Evolutionary conservation across 1,284 basidiomycete genomes (phyloP).

Genomic region (Polyporus tsugae): DNA sequence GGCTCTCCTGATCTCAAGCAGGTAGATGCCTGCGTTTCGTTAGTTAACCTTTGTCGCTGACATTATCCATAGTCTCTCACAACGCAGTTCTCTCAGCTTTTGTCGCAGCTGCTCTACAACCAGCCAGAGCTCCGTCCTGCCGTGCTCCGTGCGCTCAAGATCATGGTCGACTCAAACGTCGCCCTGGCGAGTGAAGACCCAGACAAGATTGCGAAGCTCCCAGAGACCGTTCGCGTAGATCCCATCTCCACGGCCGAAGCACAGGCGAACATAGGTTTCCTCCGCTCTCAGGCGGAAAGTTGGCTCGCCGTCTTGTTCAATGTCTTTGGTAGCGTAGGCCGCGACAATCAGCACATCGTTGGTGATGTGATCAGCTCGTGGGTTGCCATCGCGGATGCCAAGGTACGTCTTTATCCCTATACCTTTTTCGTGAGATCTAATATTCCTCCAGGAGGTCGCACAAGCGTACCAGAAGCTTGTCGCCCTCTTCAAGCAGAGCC

Average conservation of each 20-base stretch:
- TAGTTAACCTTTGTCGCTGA: background rate
- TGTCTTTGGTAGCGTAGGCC: constrained; percentile 87
- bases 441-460: constrained; percentile 65
- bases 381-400: constrained; percentile 80
- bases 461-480: constrained; percentile 87
- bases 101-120: constrained; percentile 91
- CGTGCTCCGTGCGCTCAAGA: constrained; percentile 84
- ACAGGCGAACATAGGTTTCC: constrained; percentile 73
- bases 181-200: constrained; percentile 49
- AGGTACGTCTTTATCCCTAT: constrained; percentile 50
- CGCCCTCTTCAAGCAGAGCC: constrained; percentile 78
- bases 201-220: constrained; percentile 40
- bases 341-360: constrained; percentile 84
- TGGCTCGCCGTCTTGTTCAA: constrained; percentile 97
- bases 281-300: constrained; percentile 86
- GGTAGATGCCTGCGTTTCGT: constrained; percentile 42
- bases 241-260: constrained; percentile 64
- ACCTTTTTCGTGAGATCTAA: constrained; percentile 5
- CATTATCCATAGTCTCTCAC: constrained; percentile 64
- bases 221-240: constrained; percentile 44
- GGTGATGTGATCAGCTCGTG: constrained; percentile 92
- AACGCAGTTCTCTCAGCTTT: constrained; percentile 82
- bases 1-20: constrained; percentile 64
- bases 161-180: constrained; percentile 81
- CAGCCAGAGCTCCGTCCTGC: constrained; percentile 87